Base-by-base conservation (phyloP, 1,284 basidiomycete genomes). In the Vanrija sp. region DNA sequence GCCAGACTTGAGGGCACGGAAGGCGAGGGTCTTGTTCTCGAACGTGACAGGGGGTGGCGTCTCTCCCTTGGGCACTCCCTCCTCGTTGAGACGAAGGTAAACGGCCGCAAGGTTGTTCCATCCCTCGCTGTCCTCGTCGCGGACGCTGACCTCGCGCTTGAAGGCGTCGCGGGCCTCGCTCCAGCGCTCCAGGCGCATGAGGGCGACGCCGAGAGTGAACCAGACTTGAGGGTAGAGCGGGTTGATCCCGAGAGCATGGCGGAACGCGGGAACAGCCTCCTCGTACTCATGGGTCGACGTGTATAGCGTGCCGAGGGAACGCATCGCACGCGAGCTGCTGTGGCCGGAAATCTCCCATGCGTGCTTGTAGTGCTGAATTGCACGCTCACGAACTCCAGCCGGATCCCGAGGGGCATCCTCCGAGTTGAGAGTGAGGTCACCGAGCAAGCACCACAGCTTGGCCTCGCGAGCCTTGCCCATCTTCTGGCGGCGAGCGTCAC, bases 31-130 rank as follows among this genome's bases (percentile, higher is more conserved):
- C 73, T 92, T 95, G 77, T 93, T 78, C 43, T 76, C 75, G 61
- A 77, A 81, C 3, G 77, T 68, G 15, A 68, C 66, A 5, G 65
- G 57, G 6, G 60, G 59, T 0, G 58, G 56, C 20, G 52, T 41
- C 51, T 72, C 61, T 24, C 56, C 66, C 54, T 62, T 54, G 42
- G 63, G 65, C 22, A 45, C 19, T 0, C 61, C 65, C 41, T 68
- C 68, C 53, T 82, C 79, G 23, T 83, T 85, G 72, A 93, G 81
- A 25, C 89, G 85, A 51, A 99, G 82, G 74, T 98, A 97, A 66
- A 94, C 87, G 59, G 88, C 94, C 20, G 95, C 96, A 50, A 99
- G 78, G 73, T 99, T 99, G 71, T 88, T 97, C 96, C 96, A 98
- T 61, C 91, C 94, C 79, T 98, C 95, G 4, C 84, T 89, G 68